Percentiles rank a stretch among this genome's conserved stretches.
Conservation (phyloP, 1,284 basidiomycete genomes). For the Ganoderma boninense region DNA sequence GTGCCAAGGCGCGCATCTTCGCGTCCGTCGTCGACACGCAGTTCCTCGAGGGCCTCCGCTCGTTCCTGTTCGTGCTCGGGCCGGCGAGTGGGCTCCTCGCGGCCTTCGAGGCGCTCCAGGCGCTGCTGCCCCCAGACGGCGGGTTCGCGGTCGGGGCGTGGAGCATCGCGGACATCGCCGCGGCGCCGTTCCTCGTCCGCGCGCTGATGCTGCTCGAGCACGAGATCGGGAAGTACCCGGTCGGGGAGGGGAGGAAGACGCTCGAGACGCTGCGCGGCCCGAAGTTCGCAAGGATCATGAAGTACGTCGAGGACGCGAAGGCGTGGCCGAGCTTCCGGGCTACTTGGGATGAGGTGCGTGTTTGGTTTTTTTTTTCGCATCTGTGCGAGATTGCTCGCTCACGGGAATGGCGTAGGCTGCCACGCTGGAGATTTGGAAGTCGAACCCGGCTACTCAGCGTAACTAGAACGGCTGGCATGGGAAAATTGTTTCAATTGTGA, state of each 20-base stretch:
- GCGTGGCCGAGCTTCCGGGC: slow-evolving; percentile 34
- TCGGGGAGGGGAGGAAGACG: slow-evolving; percentile 15
- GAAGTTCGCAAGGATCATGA: slow-evolving; percentile 36
- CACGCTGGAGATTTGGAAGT: not conserved
- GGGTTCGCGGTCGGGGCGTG: slow-evolving; percentile 47
- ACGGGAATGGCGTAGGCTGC: not conserved
- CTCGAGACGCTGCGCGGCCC: slow-evolving; percentile 25
- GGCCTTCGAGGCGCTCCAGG: slow-evolving; percentile 43
- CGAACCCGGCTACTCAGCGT: not conserved
- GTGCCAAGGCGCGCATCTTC: slow-evolving; percentile 68
- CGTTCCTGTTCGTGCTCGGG: slow-evolving; percentile 44
- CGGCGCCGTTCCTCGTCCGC: slow-evolving; percentile 48
- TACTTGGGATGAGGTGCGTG: slow-evolving; percentile 38
- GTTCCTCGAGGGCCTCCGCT: slow-evolving; percentile 44
- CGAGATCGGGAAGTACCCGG: slow-evolving; percentile 15
- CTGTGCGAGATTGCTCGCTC: not conserved
- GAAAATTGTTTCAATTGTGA: too few species aligned
- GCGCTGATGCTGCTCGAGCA: slow-evolving; percentile 34
- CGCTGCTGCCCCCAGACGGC: slow-evolving; percentile 39
- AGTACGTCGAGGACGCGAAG: slow-evolving; percentile 37
- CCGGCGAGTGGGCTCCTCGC: slow-evolving; percentile 46
- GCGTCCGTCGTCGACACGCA: slow-evolving; percentile 58
- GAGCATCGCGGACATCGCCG: slow-evolving; percentile 63
- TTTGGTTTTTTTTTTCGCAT: not conserved
- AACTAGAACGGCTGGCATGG: too few species aligned